phyloP scores from a whole-genome alignment of 129 eudicot species.

The Silybum marianum region DNA sequence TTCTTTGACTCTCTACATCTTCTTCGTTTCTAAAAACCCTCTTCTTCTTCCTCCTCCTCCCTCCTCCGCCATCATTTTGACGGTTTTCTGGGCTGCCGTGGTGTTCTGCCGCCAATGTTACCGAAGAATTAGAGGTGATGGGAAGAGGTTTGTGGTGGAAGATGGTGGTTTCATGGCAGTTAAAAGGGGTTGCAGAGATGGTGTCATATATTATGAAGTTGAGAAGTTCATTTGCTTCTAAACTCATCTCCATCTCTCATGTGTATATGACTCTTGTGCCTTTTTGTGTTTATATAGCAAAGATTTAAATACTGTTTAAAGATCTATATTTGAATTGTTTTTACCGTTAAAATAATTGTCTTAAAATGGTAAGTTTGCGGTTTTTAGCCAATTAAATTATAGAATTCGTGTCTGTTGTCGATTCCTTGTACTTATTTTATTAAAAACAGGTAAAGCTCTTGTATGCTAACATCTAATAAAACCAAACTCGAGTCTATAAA shows the following conservation, averaged over 20 bases:
- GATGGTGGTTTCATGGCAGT: slow-evolving; percentile 21
- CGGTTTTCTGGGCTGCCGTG: slow-evolving; percentile 1
- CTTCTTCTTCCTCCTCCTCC: slow-evolving; percentile 30
- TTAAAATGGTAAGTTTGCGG: neutral
- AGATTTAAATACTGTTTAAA: neutral
- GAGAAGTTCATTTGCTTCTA: slow-evolving; percentile 56
- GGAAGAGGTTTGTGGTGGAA: slow-evolving; percentile 1
- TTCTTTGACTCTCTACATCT: slow-evolving; percentile 61
- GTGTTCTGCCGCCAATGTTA: neutral
- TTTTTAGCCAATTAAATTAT: neutral
- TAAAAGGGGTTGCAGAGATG: slow-evolving; percentile 42
- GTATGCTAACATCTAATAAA: neutral
- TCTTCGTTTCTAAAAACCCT: slow-evolving; percentile 42
- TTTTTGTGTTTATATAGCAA: neutral
- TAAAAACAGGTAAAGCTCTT: neutral
- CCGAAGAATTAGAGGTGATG: neutral
- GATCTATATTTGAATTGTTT: neutral
- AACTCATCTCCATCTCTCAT: slow-evolving; percentile 42
- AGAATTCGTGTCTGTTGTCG: neutral
- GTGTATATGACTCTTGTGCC: neutral
- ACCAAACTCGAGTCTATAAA: neutral
- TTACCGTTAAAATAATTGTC: neutral
- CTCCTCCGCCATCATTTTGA: neutral
- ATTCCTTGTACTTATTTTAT: neutral
- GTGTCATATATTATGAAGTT: slow-evolving; percentile 61